phyloP scores from a whole-genome alignment of 2,329 filamentous ascomycete species.

The Sporothrix brunneoviolacea region DNA sequence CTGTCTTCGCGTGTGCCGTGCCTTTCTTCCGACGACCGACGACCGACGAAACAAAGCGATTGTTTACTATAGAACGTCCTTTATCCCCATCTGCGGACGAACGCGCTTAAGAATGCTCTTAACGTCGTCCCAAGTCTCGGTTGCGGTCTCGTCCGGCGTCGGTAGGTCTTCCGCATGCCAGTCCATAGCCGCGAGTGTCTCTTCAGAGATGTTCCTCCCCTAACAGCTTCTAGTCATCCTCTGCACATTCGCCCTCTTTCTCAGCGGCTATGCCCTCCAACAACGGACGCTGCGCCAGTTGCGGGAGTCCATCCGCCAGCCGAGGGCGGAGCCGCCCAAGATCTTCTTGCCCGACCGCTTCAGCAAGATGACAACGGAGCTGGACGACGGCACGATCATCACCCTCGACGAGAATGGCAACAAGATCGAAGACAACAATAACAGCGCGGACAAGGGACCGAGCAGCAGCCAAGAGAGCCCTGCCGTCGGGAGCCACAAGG shows the following conservation, averaged over 20 bases:
- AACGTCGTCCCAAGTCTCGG: conserved; percentile 63
- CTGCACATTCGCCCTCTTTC: conserved; percentile 76
- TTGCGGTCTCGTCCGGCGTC: conserved; percentile 57
- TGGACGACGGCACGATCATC: conserved; percentile 40
- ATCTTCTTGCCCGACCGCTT: conserved; percentile 47
- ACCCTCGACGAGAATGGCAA: conserved; percentile 31
- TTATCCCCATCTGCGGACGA: conserved; percentile 1
- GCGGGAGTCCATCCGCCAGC: conserved; percentile 60
- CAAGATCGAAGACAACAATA: background rate
- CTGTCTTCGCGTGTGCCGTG: too few relatives aligned
- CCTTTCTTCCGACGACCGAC: too few relatives aligned
- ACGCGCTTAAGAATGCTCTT: conserved; percentile 43
- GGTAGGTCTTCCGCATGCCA: conserved; percentile 39
- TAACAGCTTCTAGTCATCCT: conserved; percentile 50
- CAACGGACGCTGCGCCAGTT: conserved; percentile 77
- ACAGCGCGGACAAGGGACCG: conserved; percentile 3
- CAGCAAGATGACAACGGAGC: conserved; percentile 37
- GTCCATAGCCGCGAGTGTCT: too few relatives aligned
- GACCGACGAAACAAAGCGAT: background rate
- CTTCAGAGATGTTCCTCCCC: background rate
- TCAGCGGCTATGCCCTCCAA: conserved; percentile 81
- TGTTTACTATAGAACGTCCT: background rate
- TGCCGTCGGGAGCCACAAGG: conserved; percentile 18
- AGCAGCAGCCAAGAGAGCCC: conserved; percentile 19
- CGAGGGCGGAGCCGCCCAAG: conserved; percentile 40